phyloP scores from a whole-genome alignment of 2,329 filamentous ascomycete genomes.

The Fusarium longipes region DNA sequence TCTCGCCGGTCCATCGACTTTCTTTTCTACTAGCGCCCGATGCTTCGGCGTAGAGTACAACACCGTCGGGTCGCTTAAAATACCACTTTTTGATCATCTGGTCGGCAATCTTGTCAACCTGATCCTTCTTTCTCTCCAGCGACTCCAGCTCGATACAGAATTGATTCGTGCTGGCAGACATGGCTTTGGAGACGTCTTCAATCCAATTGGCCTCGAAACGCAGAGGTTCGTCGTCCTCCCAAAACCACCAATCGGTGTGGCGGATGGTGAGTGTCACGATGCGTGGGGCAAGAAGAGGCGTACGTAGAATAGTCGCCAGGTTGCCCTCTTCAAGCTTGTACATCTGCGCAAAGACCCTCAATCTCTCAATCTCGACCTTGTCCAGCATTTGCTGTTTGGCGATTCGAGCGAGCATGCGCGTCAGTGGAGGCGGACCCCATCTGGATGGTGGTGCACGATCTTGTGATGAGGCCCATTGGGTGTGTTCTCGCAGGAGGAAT shows the following conservation, averaged over 20 bases:
- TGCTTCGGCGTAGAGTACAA: conserved; percentile 47
- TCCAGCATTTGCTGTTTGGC: conserved; percentile 35
- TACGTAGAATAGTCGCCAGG: conserved; percentile 45
- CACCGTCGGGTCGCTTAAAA: conserved; percentile 48
- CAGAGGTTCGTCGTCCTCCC: conserved; percentile 45
- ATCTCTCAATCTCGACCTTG: conserved; percentile 44
- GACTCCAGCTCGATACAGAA: conserved; percentile 62
- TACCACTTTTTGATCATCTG: conserved; percentile 41
- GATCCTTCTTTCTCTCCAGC: conserved; percentile 56
- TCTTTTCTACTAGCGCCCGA: conserved; percentile 41
- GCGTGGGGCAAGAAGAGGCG: conserved; percentile 49
- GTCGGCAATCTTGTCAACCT: conserved; percentile 58
- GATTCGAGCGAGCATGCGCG: conserved; percentile 29
- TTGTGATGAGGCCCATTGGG: conserved; percentile 51
- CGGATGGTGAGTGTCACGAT: conserved; percentile 59
- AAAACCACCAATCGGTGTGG: conserved; percentile 55
- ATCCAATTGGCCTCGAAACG: conserved; percentile 54
- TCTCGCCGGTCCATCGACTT: conserved; percentile 58
- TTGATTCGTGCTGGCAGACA: conserved; percentile 52
- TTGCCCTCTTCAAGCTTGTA: conserved; percentile 50
- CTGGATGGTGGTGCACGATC: conserved; percentile 48
- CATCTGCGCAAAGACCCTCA: conserved; percentile 59
- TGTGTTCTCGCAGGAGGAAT: conserved; percentile 53
- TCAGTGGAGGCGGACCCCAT: conserved; percentile 3
- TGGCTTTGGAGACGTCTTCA: conserved; percentile 9